Conservation (phyloP, 1,284 basidiomycete genomes). For the Cystobasidium sp. region DNA sequence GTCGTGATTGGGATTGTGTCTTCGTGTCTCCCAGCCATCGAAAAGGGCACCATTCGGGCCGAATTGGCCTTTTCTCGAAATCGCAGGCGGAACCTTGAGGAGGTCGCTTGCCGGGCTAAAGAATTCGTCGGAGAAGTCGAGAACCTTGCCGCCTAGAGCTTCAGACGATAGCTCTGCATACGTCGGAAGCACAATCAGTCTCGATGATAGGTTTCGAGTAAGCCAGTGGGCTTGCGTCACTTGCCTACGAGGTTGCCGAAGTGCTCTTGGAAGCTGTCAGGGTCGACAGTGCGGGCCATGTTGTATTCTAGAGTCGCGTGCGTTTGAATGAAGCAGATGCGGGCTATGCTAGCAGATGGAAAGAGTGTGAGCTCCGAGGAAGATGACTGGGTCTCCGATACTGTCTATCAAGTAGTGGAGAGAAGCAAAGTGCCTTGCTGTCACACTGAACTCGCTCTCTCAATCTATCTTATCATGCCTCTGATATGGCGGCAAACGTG, state of each 20-base stretch:
- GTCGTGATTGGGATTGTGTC: slow-evolving; percentile 87
- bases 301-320: not conserved
- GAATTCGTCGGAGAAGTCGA: slow-evolving; percentile 90
- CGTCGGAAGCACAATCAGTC: not conserved
- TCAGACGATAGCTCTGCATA: slow-evolving; percentile 79
- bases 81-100: slow-evolving; percentile 78
- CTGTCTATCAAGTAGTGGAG: too few relatives aligned
- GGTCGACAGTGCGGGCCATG: slow-evolving; percentile 56
- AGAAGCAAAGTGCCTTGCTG: not conserved
- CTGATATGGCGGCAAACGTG: not conserved
- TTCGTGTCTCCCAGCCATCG: slow-evolving; percentile 90
- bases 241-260: slow-evolving; percentile 69
- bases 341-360: too few relatives aligned
- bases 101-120: slow-evolving; percentile 86
- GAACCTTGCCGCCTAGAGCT: slow-evolving; percentile 76
- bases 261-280: slow-evolving; percentile 64
- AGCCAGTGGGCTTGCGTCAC: slow-evolving; percentile 35
- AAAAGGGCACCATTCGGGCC: slow-evolving; percentile 93
- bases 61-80: slow-evolving; percentile 87
- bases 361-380: too few relatives aligned
- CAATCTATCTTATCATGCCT: not conserved
- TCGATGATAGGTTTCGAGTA: not conserved
- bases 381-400: too few relatives aligned
- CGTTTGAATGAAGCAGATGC: not conserved
- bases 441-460: not conserved